These are phyloP conservation scores for Eustoma russellianum DNA, from an alignment of 257 asterid genomes.

Conservation along the genomic window DNA sequence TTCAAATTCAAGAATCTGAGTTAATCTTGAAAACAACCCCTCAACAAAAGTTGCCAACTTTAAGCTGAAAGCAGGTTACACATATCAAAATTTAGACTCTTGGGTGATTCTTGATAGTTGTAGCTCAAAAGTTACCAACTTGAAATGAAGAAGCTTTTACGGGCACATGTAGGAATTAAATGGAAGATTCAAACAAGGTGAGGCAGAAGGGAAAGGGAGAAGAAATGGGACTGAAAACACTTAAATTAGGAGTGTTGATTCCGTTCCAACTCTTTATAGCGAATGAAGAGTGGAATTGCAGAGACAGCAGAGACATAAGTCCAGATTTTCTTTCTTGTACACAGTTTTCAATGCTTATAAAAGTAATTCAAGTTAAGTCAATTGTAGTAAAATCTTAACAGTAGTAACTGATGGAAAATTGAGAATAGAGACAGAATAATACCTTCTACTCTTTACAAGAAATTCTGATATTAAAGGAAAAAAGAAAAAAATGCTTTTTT, in stretches of 20 bases:
- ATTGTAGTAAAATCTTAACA: slow-evolving; percentile 27
- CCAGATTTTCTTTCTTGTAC: slow-evolving; percentile 21
- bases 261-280: slow-evolving; percentile 29
- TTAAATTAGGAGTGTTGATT: neutral
- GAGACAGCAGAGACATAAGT: slow-evolving; percentile 32
- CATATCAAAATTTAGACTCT: neutral
- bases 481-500: too few relatives aligned
- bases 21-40: too few relatives aligned
- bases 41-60: neutral
- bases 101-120: too few relatives aligned
- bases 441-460: too few relatives aligned
- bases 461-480: too few relatives aligned
- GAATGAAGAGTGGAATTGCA: slow-evolving; percentile 36
- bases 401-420: slow-evolving; percentile 12
- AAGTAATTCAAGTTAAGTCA: slow-evolving; percentile 37
- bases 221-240: slow-evolving; percentile 13
- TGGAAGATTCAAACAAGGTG: neutral
- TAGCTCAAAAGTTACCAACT: too few relatives aligned
- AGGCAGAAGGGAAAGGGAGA: slow-evolving; percentile 19
- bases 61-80: neutral
- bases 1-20: neutral
- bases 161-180: neutral
- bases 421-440: slow-evolving; percentile 12
- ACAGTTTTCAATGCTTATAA: slow-evolving; percentile 37
- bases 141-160: neutral